Percentiles rank a stretch among this genome's conserved stretches.
Evolutionary conservation across 2,329 filamentous ascomycete genomes (phyloP).

Genomic region (Amauroascus verrucosus): DNA sequence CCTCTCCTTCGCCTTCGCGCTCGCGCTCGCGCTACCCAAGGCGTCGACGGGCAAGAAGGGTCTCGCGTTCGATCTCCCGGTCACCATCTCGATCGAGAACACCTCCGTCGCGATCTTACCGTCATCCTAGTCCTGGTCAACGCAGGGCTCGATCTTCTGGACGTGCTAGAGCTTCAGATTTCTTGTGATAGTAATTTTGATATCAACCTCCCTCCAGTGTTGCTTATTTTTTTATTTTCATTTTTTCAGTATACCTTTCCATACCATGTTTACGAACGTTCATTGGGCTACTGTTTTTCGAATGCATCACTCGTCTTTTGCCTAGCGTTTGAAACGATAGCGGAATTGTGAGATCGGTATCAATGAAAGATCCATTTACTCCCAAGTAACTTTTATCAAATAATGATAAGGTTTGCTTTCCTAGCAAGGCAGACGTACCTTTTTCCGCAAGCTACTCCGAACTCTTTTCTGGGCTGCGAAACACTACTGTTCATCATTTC

Average conservation of each 20-base stretch:
- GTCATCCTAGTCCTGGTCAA: slow-evolving; percentile 7
- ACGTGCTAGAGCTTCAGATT: slow-evolving; percentile 16
- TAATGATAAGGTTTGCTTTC: too few relatives aligned
- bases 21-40: slow-evolving; percentile 21
- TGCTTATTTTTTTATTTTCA: not conserved
- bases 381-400: not conserved
- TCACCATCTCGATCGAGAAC: slow-evolving; percentile 19
- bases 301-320: not conserved
- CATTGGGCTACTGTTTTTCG: not conserved
- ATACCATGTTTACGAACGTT: too few relatives aligned
- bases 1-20: slow-evolving; percentile 20
- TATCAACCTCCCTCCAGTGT: too few relatives aligned
- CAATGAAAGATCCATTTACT: not conserved
- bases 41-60: slow-evolving; percentile 15
- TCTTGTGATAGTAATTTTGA: slow-evolving; percentile 11
- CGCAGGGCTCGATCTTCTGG: slow-evolving; percentile 16
- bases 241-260: not conserved
- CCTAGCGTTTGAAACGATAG: too few relatives aligned
- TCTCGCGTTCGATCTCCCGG: slow-evolving; percentile 17
- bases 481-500: not conserved
- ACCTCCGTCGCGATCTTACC: slow-evolving; percentile 16
- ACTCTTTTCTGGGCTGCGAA: too few relatives aligned
- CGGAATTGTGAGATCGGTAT: not conserved
- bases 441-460: too few relatives aligned
- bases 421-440: too few relatives aligned